Evolutionary conservation across 371 early-diverging fungal genomes (phyloP), one percentile per base, ranked within the genome.

Genomic region (Mortierella sp.): DNA sequence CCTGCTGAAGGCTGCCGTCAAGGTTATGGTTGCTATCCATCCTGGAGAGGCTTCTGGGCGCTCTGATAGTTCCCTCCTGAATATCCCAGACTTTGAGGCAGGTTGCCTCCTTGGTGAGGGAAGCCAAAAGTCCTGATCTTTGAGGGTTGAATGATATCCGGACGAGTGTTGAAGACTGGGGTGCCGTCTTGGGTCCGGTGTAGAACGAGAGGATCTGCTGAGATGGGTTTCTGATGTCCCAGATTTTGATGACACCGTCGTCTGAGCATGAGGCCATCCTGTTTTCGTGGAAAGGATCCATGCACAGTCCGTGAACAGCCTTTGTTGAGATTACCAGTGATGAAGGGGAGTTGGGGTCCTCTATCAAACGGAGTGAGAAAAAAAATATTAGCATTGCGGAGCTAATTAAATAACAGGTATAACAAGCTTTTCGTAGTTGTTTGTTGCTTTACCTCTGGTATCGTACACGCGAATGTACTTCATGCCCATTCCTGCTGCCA

Each of bases 391-490:
- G 21, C 10, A 32, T 21, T 68, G 21, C 55, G n/a, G 27, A n/a
- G 44, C 10, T n/a, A 43, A n/a, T 0, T 43, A 46, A 18, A 3
- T 29, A 43, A 3, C 27, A 51, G 35, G 1, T 14, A 65, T 8
- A 38, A 18, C 2, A n/a, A 18, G 11, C 24, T 38, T 65, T 41
- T 63, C 32, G 21, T 7, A 1, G 24, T 24, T 38, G 38, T 3
- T 24, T 35, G 16, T 21, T 29, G 32, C 54, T 38, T 83, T 88
- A 89, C 91, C 88, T 91, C 96, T 87, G 49, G 94, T 88, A 87
- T 97, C 97, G 80, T 92, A 96, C 1, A 94, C 90, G 21, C 95
- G 90, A 41, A 96, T 89, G 77, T 90, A 94, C 79, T 95, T 96
- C 77, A 88, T 80, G 6, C 93, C 94, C 94, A 96, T 95, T 27